phyloP scores from a whole-genome alignment of 2,329 filamentous ascomycete species.

The Aspergillus carbonarius region DNA sequence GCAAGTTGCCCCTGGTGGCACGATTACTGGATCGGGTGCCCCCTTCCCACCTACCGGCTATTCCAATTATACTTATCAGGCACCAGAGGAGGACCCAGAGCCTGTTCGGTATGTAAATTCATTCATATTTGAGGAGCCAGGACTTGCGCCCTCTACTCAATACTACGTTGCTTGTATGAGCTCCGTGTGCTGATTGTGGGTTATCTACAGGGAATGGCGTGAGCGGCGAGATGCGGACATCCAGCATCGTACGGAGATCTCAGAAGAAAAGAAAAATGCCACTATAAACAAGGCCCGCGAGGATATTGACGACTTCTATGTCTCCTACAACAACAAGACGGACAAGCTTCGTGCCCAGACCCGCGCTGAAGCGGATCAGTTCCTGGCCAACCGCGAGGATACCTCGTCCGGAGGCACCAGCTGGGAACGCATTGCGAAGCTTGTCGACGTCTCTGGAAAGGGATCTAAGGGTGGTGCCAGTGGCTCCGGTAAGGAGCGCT shows the following conservation, averaged over 20 bases:
- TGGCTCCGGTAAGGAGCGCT: slow-evolving; percentile 92
- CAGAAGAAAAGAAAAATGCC: slow-evolving; percentile 75
- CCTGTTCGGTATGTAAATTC: slow-evolving; percentile 62
- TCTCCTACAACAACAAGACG: slow-evolving; percentile 98
- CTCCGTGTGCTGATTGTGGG: neutral
- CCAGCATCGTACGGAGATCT: slow-evolving; percentile 79
- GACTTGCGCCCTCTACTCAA: too few species aligned
- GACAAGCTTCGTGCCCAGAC: slow-evolving; percentile 91
- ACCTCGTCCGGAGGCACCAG: slow-evolving; percentile 92
- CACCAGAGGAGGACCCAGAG: slow-evolving; percentile 77
- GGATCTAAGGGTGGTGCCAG: slow-evolving; percentile 80
- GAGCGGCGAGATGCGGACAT: slow-evolving; percentile 82
- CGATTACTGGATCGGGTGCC: slow-evolving; percentile 70
- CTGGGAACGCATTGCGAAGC: slow-evolving; percentile 97
- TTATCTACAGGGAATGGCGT: slow-evolving; percentile 69
- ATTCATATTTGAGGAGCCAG: neutral
- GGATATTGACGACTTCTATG: slow-evolving; percentile 98
- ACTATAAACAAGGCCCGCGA: slow-evolving; percentile 86
- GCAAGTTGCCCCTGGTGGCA: slow-evolving; percentile 72
- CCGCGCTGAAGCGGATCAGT: slow-evolving; percentile 88
- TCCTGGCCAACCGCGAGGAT: slow-evolving; percentile 83
- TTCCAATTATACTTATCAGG: slow-evolving; percentile 53
- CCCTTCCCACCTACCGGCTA: slow-evolving; percentile 57
- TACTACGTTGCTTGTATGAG: neutral
- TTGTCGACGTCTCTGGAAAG: slow-evolving; percentile 97